Percentiles rank a stretch among this genome's conserved stretches.
Conservation (phyloP, 2,329 filamentous ascomycete genomes). For the Hymenoscyphus scutula region DNA sequence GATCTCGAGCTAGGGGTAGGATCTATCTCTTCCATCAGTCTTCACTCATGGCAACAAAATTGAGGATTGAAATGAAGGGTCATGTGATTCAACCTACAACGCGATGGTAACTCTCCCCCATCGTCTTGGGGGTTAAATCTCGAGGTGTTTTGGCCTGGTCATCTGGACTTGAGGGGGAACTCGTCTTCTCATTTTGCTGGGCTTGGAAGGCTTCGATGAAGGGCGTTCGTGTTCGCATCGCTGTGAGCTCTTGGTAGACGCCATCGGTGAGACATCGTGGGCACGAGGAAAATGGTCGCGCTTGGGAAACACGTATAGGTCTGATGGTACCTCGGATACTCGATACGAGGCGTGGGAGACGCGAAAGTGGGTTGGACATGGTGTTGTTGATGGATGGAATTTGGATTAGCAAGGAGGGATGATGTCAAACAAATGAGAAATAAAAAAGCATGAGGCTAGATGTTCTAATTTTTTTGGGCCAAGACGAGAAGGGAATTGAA, state of each 20-base stretch:
- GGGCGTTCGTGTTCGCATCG: slow-evolving; percentile 60
- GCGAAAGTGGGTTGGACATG: slow-evolving; percentile 17
- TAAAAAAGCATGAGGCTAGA: not conserved
- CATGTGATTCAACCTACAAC: slow-evolving; percentile 47
- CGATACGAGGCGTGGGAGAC: slow-evolving; percentile 1
- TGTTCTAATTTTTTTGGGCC: not conserved
- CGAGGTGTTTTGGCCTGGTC: slow-evolving; percentile 38
- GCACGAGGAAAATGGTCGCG: slow-evolving; percentile 25
- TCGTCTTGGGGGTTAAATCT: slow-evolving; percentile 59
- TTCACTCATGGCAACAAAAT: not conserved
- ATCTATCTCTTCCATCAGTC: slow-evolving; percentile 43
- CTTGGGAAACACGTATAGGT: not conserved
- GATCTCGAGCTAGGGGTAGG: slow-evolving; percentile 63
- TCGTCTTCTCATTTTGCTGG: slow-evolving; percentile 41
- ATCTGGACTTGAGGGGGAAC: slow-evolving; percentile 4
- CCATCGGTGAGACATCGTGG: slow-evolving; percentile 43
- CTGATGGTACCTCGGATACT: not conserved
- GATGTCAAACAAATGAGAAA: not conserved
- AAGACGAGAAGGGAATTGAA: not conserved
- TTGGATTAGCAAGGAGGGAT: not conserved
- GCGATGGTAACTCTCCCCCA: slow-evolving; percentile 64
- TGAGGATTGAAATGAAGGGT: not conserved
- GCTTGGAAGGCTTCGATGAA: slow-evolving; percentile 65
- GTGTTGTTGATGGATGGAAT: slow-evolving; percentile 7
- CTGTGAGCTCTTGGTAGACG: slow-evolving; percentile 58